A percentile compares a stretch with the other conserved stretches of the same genome.
phyloP scores from a whole-genome alignment of 108 stramenopile genomes.

The Nitzschia inconspicua region DNA sequence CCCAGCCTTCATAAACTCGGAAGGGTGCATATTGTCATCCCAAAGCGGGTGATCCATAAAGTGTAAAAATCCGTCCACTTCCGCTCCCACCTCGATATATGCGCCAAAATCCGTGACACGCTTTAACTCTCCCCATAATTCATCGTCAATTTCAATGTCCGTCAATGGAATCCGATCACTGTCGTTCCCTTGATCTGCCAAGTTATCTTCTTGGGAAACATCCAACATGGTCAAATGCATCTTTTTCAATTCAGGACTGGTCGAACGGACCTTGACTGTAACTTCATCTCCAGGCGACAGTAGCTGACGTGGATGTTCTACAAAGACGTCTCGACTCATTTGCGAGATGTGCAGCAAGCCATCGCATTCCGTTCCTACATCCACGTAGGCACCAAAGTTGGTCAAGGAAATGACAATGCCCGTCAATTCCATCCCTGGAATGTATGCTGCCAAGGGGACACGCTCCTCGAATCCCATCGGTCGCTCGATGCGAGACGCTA shows the following conservation, averaged over 20 bases:
- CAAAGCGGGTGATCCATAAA: constrained; percentile 90
- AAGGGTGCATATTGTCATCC: constrained; percentile 48
- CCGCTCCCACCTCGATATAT: constrained; percentile 88
- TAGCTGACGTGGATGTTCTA: constrained; percentile 69
- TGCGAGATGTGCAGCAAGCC: constrained; percentile 85
- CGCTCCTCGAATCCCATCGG: constrained; percentile 49
- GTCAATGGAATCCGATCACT: constrained; percentile 58
- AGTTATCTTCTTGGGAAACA: constrained; percentile 26
- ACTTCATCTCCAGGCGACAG: constrained; percentile 76
- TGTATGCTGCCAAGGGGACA: constrained; percentile 37
- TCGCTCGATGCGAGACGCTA: constrained; percentile 47
- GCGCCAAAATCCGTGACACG: constrained; percentile 90
- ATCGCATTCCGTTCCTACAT: constrained; percentile 87
- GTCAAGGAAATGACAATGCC: constrained; percentile 81
- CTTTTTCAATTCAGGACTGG: constrained; percentile 62
- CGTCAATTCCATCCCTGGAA: constrained; percentile 47
- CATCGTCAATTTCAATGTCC: constrained; percentile 82
- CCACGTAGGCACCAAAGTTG: constrained; percentile 87
- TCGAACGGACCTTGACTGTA: constrained; percentile 53
- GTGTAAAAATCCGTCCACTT: constrained; percentile 86
- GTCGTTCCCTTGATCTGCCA: constrained; percentile 41
- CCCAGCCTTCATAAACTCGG: constrained; percentile 63
- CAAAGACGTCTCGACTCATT: constrained; percentile 69
- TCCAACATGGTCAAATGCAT: constrained; percentile 77
- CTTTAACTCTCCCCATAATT: constrained; percentile 88